A percentile compares a stretch with the other conserved stretches of the same genome.
phyloP scores from a whole-genome alignment of 2,329 filamentous ascomycete species.

The Fusarium sororula region DNA sequence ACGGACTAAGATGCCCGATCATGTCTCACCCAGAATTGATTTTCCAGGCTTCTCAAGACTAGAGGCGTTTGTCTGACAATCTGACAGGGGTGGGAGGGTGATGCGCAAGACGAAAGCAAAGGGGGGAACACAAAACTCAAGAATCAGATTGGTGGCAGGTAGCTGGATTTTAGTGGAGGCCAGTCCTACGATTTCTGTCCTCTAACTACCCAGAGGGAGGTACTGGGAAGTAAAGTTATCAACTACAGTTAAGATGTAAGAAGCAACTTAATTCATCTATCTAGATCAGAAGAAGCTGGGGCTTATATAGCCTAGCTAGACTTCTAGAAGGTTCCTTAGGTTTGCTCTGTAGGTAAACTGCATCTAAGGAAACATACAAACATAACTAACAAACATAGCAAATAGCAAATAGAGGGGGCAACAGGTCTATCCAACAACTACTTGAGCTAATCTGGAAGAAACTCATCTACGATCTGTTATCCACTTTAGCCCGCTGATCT shows the following conservation, averaged over 20 bases:
- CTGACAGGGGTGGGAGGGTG: constrained; percentile 33
- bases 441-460: constrained; percentile 30
- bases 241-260: neutral
- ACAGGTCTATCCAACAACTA: neutral
- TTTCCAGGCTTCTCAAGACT: neutral
- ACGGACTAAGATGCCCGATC: neutral
- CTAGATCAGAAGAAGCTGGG: neutral
- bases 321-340: neutral
- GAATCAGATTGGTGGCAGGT: neutral
- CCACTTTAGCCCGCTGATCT: constrained; percentile 28
- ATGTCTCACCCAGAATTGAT: neutral
- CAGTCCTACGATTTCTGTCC: neutral
- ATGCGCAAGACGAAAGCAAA: constrained; percentile 3
- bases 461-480: neutral
- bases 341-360: neutral
- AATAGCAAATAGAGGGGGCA: neutral
- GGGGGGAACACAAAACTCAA: neutral
- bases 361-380: neutral
- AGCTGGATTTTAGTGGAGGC: neutral
- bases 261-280: neutral
- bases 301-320: neutral
- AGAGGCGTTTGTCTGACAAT: constrained; percentile 2
- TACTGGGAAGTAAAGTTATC: constrained; percentile 1
- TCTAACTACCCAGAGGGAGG: neutral
- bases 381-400: neutral